Evolutionary conservation across 2,329 filamentous ascomycete genomes (phyloP).

Genomic region (Akanthomyces dipterigenus): DNA sequence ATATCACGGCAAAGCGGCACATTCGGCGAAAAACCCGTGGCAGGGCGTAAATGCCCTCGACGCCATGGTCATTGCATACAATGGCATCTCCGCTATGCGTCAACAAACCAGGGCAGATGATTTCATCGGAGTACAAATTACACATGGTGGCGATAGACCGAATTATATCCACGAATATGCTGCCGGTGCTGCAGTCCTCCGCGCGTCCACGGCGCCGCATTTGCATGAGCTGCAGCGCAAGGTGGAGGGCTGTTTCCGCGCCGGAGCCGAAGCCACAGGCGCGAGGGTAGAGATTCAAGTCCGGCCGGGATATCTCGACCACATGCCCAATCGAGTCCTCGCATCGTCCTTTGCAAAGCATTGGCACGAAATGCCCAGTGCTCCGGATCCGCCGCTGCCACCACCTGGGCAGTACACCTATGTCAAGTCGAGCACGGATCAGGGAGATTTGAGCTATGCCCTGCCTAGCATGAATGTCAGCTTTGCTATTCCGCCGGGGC

Average conservation of each 20-base stretch:
- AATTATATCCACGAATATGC: constrained; percentile 51
- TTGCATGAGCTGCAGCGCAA: constrained; percentile 32
- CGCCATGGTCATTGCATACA: constrained; percentile 44
- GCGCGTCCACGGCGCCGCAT: constrained; percentile 21
- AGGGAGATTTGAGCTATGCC: constrained; percentile 51
- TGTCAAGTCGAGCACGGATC: constrained; percentile 49
- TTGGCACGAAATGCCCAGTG: constrained; percentile 34
- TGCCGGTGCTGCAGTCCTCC: constrained; percentile 27
- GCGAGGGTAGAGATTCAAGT: constrained; percentile 35
- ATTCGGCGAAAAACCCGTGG: constrained; percentile 52
- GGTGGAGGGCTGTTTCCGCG: constrained; percentile 35
- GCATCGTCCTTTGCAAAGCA: constrained; percentile 36
- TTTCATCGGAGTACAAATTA: constrained; percentile 45
- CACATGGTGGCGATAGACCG: constrained; percentile 43
- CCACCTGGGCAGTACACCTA: constrained; percentile 35
- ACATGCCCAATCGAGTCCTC: constrained; percentile 46
- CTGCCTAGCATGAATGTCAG: constrained; percentile 48
- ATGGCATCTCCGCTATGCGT: constrained; percentile 42
- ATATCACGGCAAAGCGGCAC: constrained; percentile 48
- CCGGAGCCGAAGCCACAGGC: constrained; percentile 36
- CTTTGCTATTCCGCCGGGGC: constrained; percentile 42
- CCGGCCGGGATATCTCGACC: constrained; percentile 42
- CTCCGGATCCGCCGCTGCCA: constrained; percentile 20
- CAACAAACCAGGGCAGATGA: constrained; percentile 49
- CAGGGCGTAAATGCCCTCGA: constrained; percentile 54